Evolutionary conservation across 495 filamentous ascomycete species (phyloP), one percentile per base, ranked within the genome.

Genomic region (Penicillium fimorum): DNA sequence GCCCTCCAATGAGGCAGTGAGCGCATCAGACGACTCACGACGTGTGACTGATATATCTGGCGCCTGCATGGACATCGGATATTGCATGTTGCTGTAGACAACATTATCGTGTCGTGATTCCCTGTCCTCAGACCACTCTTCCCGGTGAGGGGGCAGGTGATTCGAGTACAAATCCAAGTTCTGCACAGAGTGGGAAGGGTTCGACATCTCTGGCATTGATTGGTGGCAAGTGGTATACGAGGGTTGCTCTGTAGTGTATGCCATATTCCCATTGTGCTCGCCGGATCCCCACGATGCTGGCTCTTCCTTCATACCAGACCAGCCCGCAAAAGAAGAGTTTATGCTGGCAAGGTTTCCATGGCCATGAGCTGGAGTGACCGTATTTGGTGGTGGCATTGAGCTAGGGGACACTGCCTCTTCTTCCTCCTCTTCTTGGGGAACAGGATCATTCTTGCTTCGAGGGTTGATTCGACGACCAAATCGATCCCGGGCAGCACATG

Each of bases 21-120:
- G 66, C 17, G 75, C 69, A 57, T 72, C 72, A 7, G 72, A 73
- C n/a, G 76, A 79, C 53, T 66, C 70, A 25, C 75, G 70, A 24
- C 73, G 64, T 7, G 69, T 59, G 25, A 74, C 49, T 8, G 70
- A 60, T 22, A 68, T 64, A 37, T 73, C 68, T n/a, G 70, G 65
- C 15, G 64, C 52, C 35, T 72, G 73, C 59, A 77, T 58, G 20
- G 66, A 44, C 57, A 65, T 54, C 2, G 62, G 61, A 56, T 73
- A 75, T 35, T 68, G 70, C 59, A 72, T 66, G 44, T 67, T 60
- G 47, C 62, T 60, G 61, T 71, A 74, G 22, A 68, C 53, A 25
- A 66, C 45, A 18, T 60, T 64, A 3, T 75, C 64, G 42, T 60
- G 62, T 20, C 58, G 38, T 69, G 65, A 13, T 13, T 70, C 61